Conservation (phyloP, 148 eudicot genomes). For the Dysphania ambrosioides region DNA sequence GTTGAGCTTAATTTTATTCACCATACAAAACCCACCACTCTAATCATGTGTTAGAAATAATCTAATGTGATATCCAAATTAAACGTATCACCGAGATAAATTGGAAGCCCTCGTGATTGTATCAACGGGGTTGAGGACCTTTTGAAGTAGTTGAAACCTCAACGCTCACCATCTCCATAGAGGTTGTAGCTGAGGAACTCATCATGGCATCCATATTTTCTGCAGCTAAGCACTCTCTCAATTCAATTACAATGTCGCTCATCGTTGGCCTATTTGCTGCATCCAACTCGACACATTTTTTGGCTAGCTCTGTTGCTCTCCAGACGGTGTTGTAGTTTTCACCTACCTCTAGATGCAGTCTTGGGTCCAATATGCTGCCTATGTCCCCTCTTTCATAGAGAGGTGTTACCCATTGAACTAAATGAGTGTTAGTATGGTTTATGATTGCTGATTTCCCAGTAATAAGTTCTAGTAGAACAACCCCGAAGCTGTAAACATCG, state of each 20-base stretch:
- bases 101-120: too few species aligned
- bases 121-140: slow-evolving; percentile 18
- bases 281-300: slow-evolving; percentile 23
- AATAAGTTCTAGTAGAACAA: slow-evolving; percentile 36
- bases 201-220: neutral
- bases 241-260: slow-evolving; percentile 26
- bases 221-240: slow-evolving; percentile 25
- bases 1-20: too few species aligned
- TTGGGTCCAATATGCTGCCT: slow-evolving; percentile 27
- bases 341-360: slow-evolving; percentile 16
- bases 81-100: too few species aligned
- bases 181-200: neutral
- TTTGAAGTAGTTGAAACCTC: slow-evolving; percentile 8
- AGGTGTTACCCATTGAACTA: slow-evolving; percentile 34
- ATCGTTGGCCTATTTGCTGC: slow-evolving; percentile 28
- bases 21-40: too few species aligned
- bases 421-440: neutral
- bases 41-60: too few species aligned
- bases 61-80: too few species aligned
- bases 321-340: slow-evolving; percentile 23
- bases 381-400: slow-evolving; percentile 24
- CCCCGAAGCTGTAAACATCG: slow-evolving; percentile 38
- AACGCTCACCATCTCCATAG: slow-evolving; percentile 16
- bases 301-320: slow-evolving; percentile 29
- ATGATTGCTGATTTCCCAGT: slow-evolving; percentile 29